Evolutionary conservation across 2,329 filamentous ascomycete species (phyloP).

Genomic region (Aspergillus tanneri): DNA sequence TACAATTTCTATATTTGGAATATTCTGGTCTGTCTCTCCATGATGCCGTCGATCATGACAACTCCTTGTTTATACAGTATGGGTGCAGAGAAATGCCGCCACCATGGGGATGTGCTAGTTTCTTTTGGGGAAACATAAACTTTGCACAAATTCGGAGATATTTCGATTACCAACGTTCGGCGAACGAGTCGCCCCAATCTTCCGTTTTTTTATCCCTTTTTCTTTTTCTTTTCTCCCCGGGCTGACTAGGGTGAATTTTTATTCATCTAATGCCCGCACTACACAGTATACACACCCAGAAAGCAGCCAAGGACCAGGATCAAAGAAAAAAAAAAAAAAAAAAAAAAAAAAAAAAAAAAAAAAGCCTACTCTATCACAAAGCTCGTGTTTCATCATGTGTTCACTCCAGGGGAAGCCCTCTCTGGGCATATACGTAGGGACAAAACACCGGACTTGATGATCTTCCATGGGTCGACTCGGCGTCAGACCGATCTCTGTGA

Average conservation of each 20-base stretch:
- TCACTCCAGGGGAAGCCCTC: slow-evolving; percentile 5
- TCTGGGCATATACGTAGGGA: slow-evolving; percentile 8
- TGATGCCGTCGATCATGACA: neutral
- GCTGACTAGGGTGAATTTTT: too few species aligned
- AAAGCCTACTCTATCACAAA: neutral
- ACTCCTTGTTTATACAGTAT: neutral
- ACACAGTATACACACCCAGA: too few species aligned
- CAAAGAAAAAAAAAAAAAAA: neutral
- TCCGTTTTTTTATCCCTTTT: too few species aligned
- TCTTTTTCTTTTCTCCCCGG: too few species aligned
- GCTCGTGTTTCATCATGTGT: slow-evolving; percentile 9
- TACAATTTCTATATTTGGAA: slow-evolving; percentile 1
- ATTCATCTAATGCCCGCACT: too few species aligned
- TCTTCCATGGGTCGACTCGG: slow-evolving; percentile 19
- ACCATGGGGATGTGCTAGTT: neutral
- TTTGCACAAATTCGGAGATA: neutral
- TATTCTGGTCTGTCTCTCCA: neutral
- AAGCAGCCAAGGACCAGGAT: too few species aligned
- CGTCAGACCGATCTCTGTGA: slow-evolving; percentile 9
- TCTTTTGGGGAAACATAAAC: neutral
- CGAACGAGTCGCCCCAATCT: too few species aligned
- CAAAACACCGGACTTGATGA: slow-evolving; percentile 19
- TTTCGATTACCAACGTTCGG: too few species aligned
- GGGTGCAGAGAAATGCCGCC: neutral
- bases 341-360: neutral